These are phyloP conservation scores for Psophocarpus tetragonolobus DNA, from an alignment of 306 rosid species.

Conservation along the genomic window DNA sequence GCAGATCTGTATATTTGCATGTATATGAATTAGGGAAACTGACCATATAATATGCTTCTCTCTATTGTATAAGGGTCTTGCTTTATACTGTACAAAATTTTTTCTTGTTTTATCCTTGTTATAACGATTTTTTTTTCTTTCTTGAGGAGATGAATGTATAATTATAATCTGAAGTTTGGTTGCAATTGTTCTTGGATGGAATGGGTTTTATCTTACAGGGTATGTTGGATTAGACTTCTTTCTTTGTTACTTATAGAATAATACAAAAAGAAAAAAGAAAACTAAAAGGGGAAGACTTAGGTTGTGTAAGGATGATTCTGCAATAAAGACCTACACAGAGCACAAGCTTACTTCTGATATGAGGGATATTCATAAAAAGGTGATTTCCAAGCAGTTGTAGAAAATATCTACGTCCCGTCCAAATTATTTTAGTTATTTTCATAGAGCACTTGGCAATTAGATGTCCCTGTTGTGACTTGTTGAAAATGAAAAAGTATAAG, in stretches of 20 bases:
- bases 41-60: neutral
- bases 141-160: neutral
- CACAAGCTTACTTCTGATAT: neutral
- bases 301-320: neutral
- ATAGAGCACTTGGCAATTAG: neutral
- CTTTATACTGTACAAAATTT: neutral
- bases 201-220: neutral
- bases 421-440: neutral
- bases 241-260: neutral
- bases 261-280: neutral
- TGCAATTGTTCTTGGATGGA: neutral
- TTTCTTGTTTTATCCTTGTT: neutral
- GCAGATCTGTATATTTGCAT: constrained; percentile 1
- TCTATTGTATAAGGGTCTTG: neutral
- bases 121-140: neutral
- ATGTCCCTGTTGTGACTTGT: neutral
- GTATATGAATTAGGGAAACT: neutral
- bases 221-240: neutral
- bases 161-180: neutral
- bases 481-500: neutral
- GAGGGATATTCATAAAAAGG: neutral
- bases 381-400: neutral
- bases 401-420: neutral
- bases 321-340: neutral
- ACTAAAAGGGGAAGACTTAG: neutral